Base-by-base conservation (phyloP, 2,329 filamentous ascomycete species). In the Ilyonectria robusta region DNA sequence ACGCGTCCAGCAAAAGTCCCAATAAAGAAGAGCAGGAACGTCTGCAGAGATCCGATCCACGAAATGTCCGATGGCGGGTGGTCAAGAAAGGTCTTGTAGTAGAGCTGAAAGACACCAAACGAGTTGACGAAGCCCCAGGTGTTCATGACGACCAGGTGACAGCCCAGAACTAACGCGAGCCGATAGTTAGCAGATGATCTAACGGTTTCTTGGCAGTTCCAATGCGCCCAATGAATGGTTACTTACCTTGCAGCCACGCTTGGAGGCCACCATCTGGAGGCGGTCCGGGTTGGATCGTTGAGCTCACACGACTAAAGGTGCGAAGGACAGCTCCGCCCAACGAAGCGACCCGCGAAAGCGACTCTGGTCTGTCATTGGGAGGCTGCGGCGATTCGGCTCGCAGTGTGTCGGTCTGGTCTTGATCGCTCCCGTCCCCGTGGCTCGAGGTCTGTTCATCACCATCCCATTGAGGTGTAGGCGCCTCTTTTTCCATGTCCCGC, bases 61-160 rank as follows among this genome's bases (percentile, higher is more conserved):
- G 51, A 55, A n/a, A 55, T 55, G 15, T 21, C 29, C 13, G 31
- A 55, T 3, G 51, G 29, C 10, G 17, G n/a, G 31, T 17, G 31
- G 6, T 15, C n/a, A 21, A 55, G 33, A 15, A 17, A 21, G 1
- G 31, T 21, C 10, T n/a, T 40, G 33, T 40, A 55, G 51, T 40
- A 55, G 15, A 31, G n/a, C 31, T 55, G 51, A 23, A 55, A 55
- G n/a, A 55, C 33, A 6, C 51, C 51, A 6, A 55, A 55, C 11
- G 31, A 37, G 31, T 37, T 55, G 13, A 55, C 31, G 9, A 23
- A 35, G 31, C 51, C 51, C 51, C 33, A 55, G 10, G 51, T 19
- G 19, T 55, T 55, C 19, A 35, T 21, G 31, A 55, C 13, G 17
- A 55, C 29, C n/a, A 84, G 2, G 46, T 59, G 21, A 26, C 51